Evolutionary conservation across 768 basidiomycete genomes (phyloP), one percentile per base, ranked within the genome.

Genomic region (Panellus pusillus): DNA sequence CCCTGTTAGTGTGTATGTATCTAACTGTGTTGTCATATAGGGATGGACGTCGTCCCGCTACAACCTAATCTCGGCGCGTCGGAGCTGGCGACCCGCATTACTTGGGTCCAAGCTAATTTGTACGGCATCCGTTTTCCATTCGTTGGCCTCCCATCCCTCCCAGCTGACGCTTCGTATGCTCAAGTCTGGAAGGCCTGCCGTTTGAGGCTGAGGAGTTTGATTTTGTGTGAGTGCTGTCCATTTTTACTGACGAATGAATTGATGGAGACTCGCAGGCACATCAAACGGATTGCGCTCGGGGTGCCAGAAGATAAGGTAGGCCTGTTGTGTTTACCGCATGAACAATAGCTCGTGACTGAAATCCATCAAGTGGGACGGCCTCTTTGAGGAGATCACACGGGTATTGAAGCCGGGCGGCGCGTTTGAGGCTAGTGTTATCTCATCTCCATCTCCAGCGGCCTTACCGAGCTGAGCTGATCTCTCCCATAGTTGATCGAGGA

Each of bases 61-160:
- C 86, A 89, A 52, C 86, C 88, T 3, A 78, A 89, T 64, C 74
- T 88, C n/a, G 80, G 79, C n/a, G 74, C 77, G 8, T 68, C 74
- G 9, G 80, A 85, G 57, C 69, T 88, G 8, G 77, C 80, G 2
- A 72, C 77, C 13, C 73, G 87, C 55, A 78, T 91, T 29, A 83
- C 79, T 47, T 91, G 87, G 87, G 76, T 86, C 1, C 84, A 87
- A 51, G 77, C 79, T 4, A 89, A 89, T 61, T 88, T 88, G 87
- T 88, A 58, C 40, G 85, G 70, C 32, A 9, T 29, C 63, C 15
- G 37, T 20, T 37, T 51, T 35, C 31, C n/a, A n/a, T n/a, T n/a
- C n/a, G n/a, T 50, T 32, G 44, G 32, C n/a, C 47, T 32, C 48
- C 38, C 39, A 20, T 48, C 44, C 19, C 44, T 49, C 38, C 46